Conservation (phyloP, 2,329 filamentous ascomycete genomes). For the Diplodia mutila region DNA sequence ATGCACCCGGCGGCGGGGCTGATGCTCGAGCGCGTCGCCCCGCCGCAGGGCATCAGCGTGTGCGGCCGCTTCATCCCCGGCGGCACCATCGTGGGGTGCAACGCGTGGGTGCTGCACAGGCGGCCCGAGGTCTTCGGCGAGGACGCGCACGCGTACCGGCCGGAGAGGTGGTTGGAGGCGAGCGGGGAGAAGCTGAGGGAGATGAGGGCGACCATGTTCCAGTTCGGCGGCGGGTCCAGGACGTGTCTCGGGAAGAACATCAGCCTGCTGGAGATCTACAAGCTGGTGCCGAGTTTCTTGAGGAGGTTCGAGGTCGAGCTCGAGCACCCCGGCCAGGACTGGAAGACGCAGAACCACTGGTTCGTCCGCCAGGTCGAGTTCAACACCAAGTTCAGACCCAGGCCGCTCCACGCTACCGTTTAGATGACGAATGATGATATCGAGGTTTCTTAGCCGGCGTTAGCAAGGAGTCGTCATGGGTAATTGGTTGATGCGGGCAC, state of each 20-base stretch:
- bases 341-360: constrained; percentile 58
- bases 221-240: constrained; percentile 72
- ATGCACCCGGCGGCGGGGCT: constrained; percentile 75
- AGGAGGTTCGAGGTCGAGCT: constrained; percentile 63
- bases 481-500: not conserved
- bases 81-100: constrained; percentile 75
- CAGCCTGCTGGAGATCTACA: constrained; percentile 54
- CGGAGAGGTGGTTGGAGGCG: constrained; percentile 67
- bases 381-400: constrained; percentile 47
- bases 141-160: constrained; percentile 67
- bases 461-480: not conserved
- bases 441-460: not conserved
- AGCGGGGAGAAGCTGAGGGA: constrained; percentile 61
- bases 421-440: not conserved
- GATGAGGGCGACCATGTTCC: constrained; percentile 72
- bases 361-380: constrained; percentile 55
- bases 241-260: constrained; percentile 68
- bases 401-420: constrained; percentile 18
- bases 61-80: constrained; percentile 65
- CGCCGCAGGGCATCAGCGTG: constrained; percentile 65
- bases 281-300: constrained; percentile 60
- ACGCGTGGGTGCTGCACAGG: constrained; percentile 74
- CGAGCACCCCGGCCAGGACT: constrained; percentile 45
- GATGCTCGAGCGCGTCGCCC: constrained; percentile 73
- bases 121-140: constrained; percentile 68